Base-by-base conservation (phyloP, 176 grass and related monocot genomes). In the Hsuehochloa calcarea region DNA sequence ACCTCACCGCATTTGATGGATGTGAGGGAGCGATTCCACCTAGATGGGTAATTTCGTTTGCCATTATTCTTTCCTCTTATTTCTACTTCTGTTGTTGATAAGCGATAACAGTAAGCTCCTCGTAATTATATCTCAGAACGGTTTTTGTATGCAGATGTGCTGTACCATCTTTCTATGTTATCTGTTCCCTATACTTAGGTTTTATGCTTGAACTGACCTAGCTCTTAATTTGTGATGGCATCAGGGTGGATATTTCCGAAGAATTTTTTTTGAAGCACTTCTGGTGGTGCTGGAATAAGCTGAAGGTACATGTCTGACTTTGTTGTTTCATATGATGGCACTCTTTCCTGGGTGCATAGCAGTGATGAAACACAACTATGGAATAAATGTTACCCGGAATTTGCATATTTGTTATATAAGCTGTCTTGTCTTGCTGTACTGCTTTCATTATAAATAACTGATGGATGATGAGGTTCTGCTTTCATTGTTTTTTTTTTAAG, bases 211-310 rank as follows among this genome's bases (percentile, higher is more conserved):
- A 34, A 62, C 86, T 82, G 22, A 83, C 34, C 3, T 83, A 51
- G 52, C 72, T 70, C 72, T 40, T 88, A 37, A 58, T 71, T 86
- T 78, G 40, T 43, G 86, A 78, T 14, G 41, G n/a, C 39, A 88
- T 64, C 80, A 97, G 94, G 68, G 87, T 83, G 78, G 90, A 94
- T 85, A 92, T 97, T 87, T 94, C 94, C 34, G 87, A 94, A 92
- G 92, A 90, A 26, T 90, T 77, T 54, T 97, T 97, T 89, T 69
- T 90, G 79, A 86, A 93, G 55, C 81, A 98, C 76, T 98, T 95
- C 68, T 98, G 95, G 93, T 91, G 89, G 91, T 93, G 91, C 75
- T 98, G 95, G 95, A 89, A 98, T 44, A 91, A 90, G 82, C 65
- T 93, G 39, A 87, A 93, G 93, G 91, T 98, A 84, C 45, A 27